phyloP scores from a whole-genome alignment of 371 early-diverging fungal genomes.

The Syncephalastrum monosporum region DNA sequence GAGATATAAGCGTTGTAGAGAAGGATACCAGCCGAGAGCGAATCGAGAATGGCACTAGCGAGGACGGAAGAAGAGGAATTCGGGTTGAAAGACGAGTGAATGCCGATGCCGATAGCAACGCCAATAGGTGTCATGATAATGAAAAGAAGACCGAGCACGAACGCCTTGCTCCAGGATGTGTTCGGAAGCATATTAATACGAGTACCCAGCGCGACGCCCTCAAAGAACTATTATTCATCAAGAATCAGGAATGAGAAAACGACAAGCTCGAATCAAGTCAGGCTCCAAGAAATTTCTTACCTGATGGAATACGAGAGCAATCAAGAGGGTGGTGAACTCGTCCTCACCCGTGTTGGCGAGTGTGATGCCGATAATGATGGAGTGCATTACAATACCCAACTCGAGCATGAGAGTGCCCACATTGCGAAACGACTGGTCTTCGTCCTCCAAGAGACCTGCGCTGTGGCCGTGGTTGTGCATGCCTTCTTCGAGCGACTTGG shows the following conservation, averaged over 20 bases:
- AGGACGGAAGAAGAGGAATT: slow-evolving; percentile 42
- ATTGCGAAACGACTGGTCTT: slow-evolving; percentile 14
- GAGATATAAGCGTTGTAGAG: slow-evolving; percentile 48
- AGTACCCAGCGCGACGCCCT: slow-evolving; percentile 54
- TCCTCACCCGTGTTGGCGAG: slow-evolving; percentile 67
- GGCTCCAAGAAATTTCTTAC: slow-evolving; percentile 20
- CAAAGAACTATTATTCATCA: slow-evolving; percentile 40
- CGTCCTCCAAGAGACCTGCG: slow-evolving; percentile 38
- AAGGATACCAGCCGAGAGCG: slow-evolving; percentile 52
- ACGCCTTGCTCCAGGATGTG: slow-evolving; percentile 18
- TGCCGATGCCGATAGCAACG: slow-evolving; percentile 56
- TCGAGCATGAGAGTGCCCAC: slow-evolving; percentile 71
- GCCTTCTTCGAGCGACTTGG: not conserved
- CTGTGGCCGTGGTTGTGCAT: slow-evolving; percentile 36
- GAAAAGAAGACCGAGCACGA: slow-evolving; percentile 48
- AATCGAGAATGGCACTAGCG: slow-evolving; percentile 47
- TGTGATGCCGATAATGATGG: slow-evolving; percentile 83
- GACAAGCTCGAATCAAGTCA: not conserved
- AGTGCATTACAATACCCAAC: slow-evolving; percentile 82
- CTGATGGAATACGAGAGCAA: slow-evolving; percentile 90
- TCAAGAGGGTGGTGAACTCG: slow-evolving; percentile 67
- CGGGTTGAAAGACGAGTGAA: slow-evolving; percentile 46
- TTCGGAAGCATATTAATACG: slow-evolving; percentile 46
- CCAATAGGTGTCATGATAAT: slow-evolving; percentile 64
- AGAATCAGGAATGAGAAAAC: not conserved